phyloP scores from a whole-genome alignment of 1,139 yeast genomes.

The Debaryomyces sp. region DNA sequence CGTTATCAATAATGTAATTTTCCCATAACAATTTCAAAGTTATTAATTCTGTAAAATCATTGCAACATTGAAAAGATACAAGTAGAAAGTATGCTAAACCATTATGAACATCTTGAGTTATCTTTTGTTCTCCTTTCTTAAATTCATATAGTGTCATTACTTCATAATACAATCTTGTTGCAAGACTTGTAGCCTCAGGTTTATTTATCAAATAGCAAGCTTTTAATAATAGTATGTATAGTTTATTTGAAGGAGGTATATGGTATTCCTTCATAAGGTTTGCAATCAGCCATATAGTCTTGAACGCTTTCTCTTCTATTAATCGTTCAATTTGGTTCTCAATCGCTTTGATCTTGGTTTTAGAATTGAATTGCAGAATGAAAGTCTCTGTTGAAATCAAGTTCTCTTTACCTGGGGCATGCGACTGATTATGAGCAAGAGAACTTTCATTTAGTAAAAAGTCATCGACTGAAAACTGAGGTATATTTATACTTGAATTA shows the following conservation, averaged over 20 bases:
- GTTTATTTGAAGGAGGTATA: constrained; percentile 1
- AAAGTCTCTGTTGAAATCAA: background rate
- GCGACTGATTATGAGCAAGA: background rate
- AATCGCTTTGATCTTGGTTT: background rate
- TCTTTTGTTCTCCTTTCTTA: constrained; percentile 14
- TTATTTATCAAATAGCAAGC: constrained; percentile 6
- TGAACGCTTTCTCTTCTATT: constrained; percentile 2
- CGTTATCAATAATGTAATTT: constrained; percentile 14
- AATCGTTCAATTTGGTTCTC: constrained; percentile 2
- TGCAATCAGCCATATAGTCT: constrained; percentile 8
- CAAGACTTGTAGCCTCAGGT: constrained; percentile 8
- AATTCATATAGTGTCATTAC: constrained; percentile 14
- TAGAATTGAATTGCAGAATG: background rate
- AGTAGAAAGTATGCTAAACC: constrained; percentile 12
- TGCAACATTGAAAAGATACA: constrained; percentile 14
- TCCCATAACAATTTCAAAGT: constrained; percentile 24
- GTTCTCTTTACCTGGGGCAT: background rate
- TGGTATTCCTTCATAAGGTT: background rate
- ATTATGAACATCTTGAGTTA: constrained; percentile 12
- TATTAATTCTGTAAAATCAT: constrained; percentile 20
- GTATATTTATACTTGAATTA: background rate
- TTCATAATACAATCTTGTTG: constrained; percentile 15
- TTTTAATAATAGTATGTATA: constrained; percentile 7
- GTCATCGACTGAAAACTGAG: constrained; percentile 2
- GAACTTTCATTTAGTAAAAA: background rate